Evolutionary conservation across 345 rosid species (phyloP).

Genomic region (Arabidopsis thaliana): DNA sequence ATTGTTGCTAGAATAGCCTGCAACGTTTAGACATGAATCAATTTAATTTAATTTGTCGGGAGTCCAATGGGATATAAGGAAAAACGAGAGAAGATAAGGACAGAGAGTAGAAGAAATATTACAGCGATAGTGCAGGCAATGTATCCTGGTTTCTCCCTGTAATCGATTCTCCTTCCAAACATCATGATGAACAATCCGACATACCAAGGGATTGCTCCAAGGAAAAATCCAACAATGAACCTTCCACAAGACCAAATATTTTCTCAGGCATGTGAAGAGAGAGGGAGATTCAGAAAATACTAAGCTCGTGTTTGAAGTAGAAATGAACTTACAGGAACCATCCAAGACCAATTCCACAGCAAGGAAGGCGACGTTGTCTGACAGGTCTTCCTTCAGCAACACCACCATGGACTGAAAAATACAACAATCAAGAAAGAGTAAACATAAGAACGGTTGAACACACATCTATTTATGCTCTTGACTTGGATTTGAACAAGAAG

Average conservation of each 20-base stretch:
- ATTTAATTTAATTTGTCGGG: not conserved
- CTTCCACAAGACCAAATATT: conserved; percentile 46
- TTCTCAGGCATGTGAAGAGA: conserved; percentile 14
- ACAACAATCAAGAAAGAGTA: not conserved
- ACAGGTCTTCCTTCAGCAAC: conserved; percentile 90
- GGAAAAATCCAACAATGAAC: conserved; percentile 86
- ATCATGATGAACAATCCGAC: conserved; percentile 64
- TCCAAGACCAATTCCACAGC: conserved; percentile 88
- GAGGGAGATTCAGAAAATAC: not conserved
- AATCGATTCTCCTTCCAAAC: conserved; percentile 73
- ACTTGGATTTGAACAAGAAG: not conserved
- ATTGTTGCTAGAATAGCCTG: conserved; percentile 86
- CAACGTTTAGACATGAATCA: conserved; percentile 22
- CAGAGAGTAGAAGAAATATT: conserved; percentile 39
- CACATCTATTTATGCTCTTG: conserved; percentile 13
- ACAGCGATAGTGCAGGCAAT: conserved; percentile 87
- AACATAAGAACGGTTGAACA: conserved; percentile 4
- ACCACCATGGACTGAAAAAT: conserved; percentile 67
- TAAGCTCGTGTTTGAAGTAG: not conserved
- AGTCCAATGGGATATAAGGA: not conserved
- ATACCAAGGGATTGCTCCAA: conserved; percentile 91
- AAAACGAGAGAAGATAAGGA: not conserved
- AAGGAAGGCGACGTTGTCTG: conserved; percentile 75
- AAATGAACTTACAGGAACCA: conserved; percentile 79
- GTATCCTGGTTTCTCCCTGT: conserved; percentile 91